Conservation (phyloP, 1,139 yeast genomes). For the Scheffersomyces lignicola region DNA sequence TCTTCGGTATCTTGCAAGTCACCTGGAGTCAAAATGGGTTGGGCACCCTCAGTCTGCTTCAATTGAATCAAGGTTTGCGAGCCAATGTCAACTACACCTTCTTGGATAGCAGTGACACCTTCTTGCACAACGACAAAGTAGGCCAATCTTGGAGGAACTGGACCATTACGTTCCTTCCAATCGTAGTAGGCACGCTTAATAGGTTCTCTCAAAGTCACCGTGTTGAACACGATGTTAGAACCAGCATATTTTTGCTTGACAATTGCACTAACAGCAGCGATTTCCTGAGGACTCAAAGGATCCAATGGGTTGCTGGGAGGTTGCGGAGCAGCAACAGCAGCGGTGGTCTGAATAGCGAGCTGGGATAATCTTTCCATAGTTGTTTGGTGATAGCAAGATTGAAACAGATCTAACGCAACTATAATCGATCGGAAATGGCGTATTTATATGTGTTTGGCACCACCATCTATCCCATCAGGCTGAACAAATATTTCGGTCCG, state of each 20-base stretch:
- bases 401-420: too few relatives aligned
- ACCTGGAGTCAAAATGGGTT: conserved; percentile 72
- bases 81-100: conserved; percentile 64
- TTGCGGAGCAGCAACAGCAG: conserved; percentile 53
- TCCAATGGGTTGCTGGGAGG: conserved; percentile 69
- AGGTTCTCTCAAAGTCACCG: conserved; percentile 72
- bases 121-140: conserved; percentile 63
- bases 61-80: conserved; percentile 47
- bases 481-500: neutral
- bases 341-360: conserved; percentile 62
- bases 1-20: conserved; percentile 66
- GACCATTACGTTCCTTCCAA: conserved; percentile 67
- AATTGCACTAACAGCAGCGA: conserved; percentile 33
- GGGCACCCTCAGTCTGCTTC: conserved; percentile 57
- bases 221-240: conserved; percentile 56
- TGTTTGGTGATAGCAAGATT: too few relatives aligned
- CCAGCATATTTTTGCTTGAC: conserved; percentile 42
- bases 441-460: neutral
- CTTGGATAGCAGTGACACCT: conserved; percentile 62
- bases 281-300: conserved; percentile 64
- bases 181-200: conserved; percentile 57
- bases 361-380: conserved; percentile 67
- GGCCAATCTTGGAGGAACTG: conserved; percentile 66
- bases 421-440: too few relatives aligned
- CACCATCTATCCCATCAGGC: neutral